Conservation (phyloP, 441 rosid species). For the Eruca vesicaria region DNA sequence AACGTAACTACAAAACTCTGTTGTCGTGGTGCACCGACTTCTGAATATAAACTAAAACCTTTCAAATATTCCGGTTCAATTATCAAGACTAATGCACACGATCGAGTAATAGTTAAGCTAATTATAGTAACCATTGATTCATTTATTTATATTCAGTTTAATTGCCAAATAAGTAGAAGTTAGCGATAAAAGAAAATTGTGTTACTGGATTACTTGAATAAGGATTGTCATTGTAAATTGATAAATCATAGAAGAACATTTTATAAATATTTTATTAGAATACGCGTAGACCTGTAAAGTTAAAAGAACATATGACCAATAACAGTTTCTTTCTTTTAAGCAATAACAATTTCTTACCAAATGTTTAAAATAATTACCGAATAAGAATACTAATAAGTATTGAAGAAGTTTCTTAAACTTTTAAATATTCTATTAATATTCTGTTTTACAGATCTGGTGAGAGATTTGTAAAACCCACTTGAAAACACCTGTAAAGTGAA, state of each 20-base stretch:
- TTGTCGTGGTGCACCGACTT: slow-evolving; percentile 8
- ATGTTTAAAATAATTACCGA: too few relatives aligned
- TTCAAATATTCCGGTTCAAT: too few relatives aligned
- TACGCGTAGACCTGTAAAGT: slow-evolving; percentile 11
- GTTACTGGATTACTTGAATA: not conserved
- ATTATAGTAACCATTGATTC: not conserved
- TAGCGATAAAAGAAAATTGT: too few relatives aligned
- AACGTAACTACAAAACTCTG: not conserved
- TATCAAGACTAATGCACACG: not conserved
- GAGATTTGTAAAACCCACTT: too few relatives aligned
- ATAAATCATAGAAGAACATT: not conserved
- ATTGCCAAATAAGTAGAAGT: too few relatives aligned
- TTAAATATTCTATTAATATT: not conserved
- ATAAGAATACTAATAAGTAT: not conserved
- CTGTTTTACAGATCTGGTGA: not conserved
- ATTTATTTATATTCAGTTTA: too few relatives aligned
- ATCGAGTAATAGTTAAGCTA: not conserved
- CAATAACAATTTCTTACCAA: too few relatives aligned
- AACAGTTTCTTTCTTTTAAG: too few relatives aligned
- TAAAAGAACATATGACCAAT: not conserved
- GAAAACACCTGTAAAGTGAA: slow-evolving; percentile 20
- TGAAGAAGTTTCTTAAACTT: not conserved
- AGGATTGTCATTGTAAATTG: too few relatives aligned
- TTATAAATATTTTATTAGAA: not conserved
- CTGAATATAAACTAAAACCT: not conserved